A percentile compares a stretch with the other conserved stretches of the same genome.
These are phyloP conservation scores for Haberlea rhodopensis DNA, from an alignment of 257 asterid species.

Conservation along the genomic window DNA sequence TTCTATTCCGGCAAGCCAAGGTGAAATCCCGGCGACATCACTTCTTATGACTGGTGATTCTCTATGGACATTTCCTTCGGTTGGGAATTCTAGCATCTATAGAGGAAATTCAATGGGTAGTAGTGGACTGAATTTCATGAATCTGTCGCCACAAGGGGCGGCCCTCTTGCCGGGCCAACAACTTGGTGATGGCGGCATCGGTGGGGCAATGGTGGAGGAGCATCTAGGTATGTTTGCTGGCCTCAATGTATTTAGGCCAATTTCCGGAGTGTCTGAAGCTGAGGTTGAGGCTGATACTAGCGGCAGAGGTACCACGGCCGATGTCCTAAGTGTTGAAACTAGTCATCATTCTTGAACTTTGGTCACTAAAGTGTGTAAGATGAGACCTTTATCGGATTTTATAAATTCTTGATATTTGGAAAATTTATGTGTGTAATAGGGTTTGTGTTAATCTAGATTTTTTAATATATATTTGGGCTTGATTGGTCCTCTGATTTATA, in stretches of 20 bases:
- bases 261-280: constrained; percentile 30
- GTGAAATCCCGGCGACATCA: constrained; percentile 34
- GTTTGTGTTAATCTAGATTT: not conserved
- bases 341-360: constrained; percentile 22
- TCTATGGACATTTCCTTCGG: constrained; percentile 45
- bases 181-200: constrained; percentile 31
- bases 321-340: constrained; percentile 29
- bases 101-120: constrained; percentile 36
- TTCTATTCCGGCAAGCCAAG: constrained; percentile 38
- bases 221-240: constrained; percentile 59
- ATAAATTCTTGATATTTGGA: constrained; percentile 11
- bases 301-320: constrained; percentile 18
- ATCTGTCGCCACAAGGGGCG: constrained; percentile 44
- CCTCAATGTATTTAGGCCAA: constrained; percentile 41
- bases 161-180: constrained; percentile 42
- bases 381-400: constrained; percentile 10
- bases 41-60: constrained; percentile 45
- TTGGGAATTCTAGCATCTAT: constrained; percentile 25
- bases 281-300: not conserved
- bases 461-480: constrained; percentile 8
- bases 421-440: not conserved
- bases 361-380: constrained; percentile 7
- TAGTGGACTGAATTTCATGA: constrained; percentile 51
- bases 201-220: constrained; percentile 42
- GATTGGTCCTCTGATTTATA: not conserved